A percentile compares a stretch with the other conserved stretches of the same genome.
These are phyloP conservation scores for Canna indica DNA, from an alignment of 176 grass and related monocot genomes.

Conservation along the genomic window DNA sequence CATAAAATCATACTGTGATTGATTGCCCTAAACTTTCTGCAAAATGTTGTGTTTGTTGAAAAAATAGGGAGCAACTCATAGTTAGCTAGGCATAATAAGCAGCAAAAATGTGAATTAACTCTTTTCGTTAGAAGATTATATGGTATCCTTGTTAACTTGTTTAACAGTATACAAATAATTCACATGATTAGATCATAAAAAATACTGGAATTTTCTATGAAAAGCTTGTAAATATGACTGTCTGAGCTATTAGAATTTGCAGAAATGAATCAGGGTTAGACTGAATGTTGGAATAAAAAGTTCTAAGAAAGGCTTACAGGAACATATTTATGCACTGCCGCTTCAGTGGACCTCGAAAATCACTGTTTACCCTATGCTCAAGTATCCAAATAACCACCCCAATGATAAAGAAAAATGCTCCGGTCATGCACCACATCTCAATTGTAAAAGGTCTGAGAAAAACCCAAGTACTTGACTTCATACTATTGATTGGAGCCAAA, in stretches of 20 bases:
- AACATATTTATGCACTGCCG: slow-evolving; percentile 20
- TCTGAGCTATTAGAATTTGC: neutral
- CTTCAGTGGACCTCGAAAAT: slow-evolving; percentile 15
- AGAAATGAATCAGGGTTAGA: neutral
- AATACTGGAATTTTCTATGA: neutral
- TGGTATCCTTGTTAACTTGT: neutral
- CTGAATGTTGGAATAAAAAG: neutral
- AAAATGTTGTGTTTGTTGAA: neutral
- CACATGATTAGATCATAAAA: no score
- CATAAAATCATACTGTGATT: neutral
- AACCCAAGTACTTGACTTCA: slow-evolving; percentile 24
- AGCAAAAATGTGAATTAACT: neutral
- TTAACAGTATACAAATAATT: no score
- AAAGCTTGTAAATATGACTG: neutral
- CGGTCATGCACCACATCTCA: slow-evolving; percentile 21
- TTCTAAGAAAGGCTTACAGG: slow-evolving; percentile 12
- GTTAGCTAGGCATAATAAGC: neutral
- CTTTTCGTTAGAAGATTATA: neutral
- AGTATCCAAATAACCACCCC: slow-evolving; percentile 27
- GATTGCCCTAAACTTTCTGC: neutral
- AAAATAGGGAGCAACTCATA: neutral
- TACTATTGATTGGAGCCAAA: slow-evolving; percentile 16
- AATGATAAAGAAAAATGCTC: slow-evolving; percentile 21
- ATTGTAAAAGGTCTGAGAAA: slow-evolving; percentile 24
- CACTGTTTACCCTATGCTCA: slow-evolving; percentile 21